phyloP scores from a whole-genome alignment of 1,284 basidiomycete genomes.

The Tilletia setariae region DNA sequence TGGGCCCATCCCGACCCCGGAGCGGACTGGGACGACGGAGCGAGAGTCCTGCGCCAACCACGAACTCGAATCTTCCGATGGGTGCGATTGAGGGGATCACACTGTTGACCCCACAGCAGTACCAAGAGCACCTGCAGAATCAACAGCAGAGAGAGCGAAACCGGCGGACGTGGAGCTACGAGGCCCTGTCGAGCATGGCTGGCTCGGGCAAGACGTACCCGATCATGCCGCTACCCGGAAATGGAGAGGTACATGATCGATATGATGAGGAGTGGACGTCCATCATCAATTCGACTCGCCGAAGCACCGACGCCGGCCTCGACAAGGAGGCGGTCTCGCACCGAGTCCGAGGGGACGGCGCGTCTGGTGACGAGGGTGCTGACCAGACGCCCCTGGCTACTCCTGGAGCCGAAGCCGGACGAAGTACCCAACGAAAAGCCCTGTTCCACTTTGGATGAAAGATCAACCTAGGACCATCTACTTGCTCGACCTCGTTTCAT shows the following conservation, averaged over 20 bases:
- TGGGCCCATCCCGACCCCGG: slow-evolving; percentile 23
- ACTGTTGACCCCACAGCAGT: slow-evolving; percentile 14
- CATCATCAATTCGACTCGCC: neutral
- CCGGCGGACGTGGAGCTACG: slow-evolving; percentile 34
- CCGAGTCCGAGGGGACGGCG: too few species aligned
- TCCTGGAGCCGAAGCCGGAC: neutral
- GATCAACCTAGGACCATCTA: too few species aligned
- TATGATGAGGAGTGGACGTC: slow-evolving; percentile 39
- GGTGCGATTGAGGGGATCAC: slow-evolving; percentile 15
- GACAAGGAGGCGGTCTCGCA: too few species aligned
- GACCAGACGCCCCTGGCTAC: slow-evolving; percentile 18
- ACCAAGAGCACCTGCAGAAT: slow-evolving; percentile 16
- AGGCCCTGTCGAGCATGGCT: slow-evolving; percentile 28
- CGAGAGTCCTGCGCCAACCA: slow-evolving; percentile 13
- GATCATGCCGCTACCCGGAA: slow-evolving; percentile 37
- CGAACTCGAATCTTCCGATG: neutral
- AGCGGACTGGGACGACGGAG: neutral
- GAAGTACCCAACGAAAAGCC: slow-evolving; percentile 32
- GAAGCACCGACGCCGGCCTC: too few species aligned
- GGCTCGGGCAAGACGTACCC: slow-evolving; percentile 38
- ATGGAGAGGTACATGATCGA: slow-evolving; percentile 40
- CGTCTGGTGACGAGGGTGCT: slow-evolving; percentile 11
- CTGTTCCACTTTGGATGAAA: slow-evolving; percentile 38
- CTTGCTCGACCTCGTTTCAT: too few species aligned
- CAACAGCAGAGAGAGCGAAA: slow-evolving; percentile 7